Evolutionary conservation across 768 basidiomycete genomes (phyloP), one percentile per base, ranked within the genome.

Genomic region (Pleurotus tuber-regium): DNA sequence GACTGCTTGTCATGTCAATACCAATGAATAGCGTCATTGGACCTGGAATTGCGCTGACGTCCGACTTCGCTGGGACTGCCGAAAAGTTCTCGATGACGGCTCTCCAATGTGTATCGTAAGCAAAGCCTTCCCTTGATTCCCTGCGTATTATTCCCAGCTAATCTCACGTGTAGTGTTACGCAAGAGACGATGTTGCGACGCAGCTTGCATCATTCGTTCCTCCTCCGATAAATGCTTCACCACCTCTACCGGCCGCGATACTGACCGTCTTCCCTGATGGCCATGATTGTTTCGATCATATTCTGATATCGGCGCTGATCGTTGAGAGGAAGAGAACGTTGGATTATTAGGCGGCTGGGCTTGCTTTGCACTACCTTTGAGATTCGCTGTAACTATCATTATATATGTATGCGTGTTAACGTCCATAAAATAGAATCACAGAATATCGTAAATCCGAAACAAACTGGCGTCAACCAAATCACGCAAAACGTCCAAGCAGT

Each of bases 141-240:
- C 24, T n/a, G 51, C 26, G 50, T 48, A 30, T 50, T 48, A 31
- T 10, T 29, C 18, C 44, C 11, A 43, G 41, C 35, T 51, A 31
- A 25, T 23, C 44, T 46, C 18, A 4, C 9, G 1, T 16, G 14
- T 42, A 69, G 69, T 73, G 73, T 55, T 68, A 66, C 28, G 61
- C 62, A 24, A 52, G 59, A n/a, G 57, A 58, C 36, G n/a, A 51
- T 14, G 54, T 61, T 35, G 39, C 58, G 38, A 60, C 60, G 18
- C 73, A 77, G 40, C 63, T 77, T 1, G 77, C 77, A 0, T 64
- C 72, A 1, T 76, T 79, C 57, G 70, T 77, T 3, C 75, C 76
- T 4, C 76, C 77, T 2, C 74, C 77, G 1, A 59, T 72, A 4
- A 72, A 76, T 29, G 70, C 73, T 1, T 71, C 75, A 2, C 76